Evolutionary conservation across 2,329 filamentous ascomycete genomes (phyloP).

Genomic region (Elsinoe perseae): DNA sequence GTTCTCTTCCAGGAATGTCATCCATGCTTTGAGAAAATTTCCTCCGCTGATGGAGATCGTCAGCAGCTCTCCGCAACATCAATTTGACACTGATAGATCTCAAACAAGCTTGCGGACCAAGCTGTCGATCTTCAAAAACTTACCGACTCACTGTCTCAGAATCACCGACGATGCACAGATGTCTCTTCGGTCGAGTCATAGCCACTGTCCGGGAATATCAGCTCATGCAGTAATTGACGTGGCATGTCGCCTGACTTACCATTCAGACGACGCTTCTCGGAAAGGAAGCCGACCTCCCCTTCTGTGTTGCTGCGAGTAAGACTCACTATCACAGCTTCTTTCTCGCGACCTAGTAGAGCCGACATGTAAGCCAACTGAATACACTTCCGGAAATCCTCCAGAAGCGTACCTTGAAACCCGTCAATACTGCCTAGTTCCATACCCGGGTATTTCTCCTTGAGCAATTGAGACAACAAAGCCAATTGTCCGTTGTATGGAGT

Average conservation of each 20-base stretch:
- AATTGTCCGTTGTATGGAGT: constrained; percentile 96
- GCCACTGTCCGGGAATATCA: constrained; percentile 55
- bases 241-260: constrained; percentile 49
- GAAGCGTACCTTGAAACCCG: constrained; percentile 69
- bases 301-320: constrained; percentile 86
- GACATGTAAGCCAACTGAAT: background rate
- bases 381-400: background rate
- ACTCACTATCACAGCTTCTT: constrained; percentile 88
- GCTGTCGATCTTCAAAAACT: constrained; percentile 37
- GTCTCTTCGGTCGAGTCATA: constrained; percentile 90
- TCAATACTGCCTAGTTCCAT: constrained; percentile 96
- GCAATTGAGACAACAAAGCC: constrained; percentile 61
- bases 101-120: constrained; percentile 4
- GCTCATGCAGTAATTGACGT: constrained; percentile 10
- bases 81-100: constrained; percentile 2
- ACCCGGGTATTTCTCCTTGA: constrained; percentile 74
- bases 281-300: constrained; percentile 85
- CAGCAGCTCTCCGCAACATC: constrained; percentile 11
- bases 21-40: constrained; percentile 81
- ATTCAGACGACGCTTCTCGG: constrained; percentile 84
- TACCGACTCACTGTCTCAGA: constrained; percentile 86
- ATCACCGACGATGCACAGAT: constrained; percentile 85
- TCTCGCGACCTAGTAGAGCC: constrained; percentile 55
- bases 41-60: constrained; percentile 55
- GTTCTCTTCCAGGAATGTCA: constrained; percentile 81